These are phyloP conservation scores for Candida frijolesensis DNA, from an alignment of 1,139 yeast species.

Conservation along the genomic window DNA sequence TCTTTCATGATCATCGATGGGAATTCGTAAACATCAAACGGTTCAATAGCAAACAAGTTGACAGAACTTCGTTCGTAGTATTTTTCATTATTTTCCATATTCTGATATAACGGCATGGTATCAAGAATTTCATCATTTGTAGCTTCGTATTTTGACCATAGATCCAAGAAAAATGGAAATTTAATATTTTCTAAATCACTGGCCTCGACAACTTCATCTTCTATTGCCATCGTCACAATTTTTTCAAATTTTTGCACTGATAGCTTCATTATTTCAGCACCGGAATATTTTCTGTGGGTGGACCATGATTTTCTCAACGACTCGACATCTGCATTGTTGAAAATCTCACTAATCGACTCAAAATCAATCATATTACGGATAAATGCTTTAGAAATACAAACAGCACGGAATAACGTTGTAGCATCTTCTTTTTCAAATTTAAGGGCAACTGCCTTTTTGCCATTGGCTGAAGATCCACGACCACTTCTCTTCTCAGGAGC, in stretches of 20 bases:
- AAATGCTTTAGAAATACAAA: conserved; percentile 63
- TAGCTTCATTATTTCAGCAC: conserved; percentile 47
- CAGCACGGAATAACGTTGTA: conserved; percentile 54
- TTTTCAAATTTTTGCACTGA: conserved; percentile 64
- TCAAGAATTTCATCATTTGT: conserved; percentile 32
- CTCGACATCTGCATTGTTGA: conserved; percentile 38
- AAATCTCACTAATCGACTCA: conserved; percentile 50
- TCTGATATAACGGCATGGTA: conserved; percentile 37
- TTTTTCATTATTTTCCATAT: conserved; percentile 28
- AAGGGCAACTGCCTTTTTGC: conserved; percentile 6
- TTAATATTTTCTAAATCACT: conserved; percentile 52
- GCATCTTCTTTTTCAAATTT: conserved; percentile 47
- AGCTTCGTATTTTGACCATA: conserved; percentile 59
- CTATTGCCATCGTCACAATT: conserved; percentile 54
- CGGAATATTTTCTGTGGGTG: conserved; percentile 54
- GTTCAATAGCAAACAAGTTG: conserved; percentile 17
- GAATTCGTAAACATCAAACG: conserved; percentile 42
- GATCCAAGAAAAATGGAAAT: conserved; percentile 47
- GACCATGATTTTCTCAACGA: conserved; percentile 65
- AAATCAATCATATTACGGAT: conserved; percentile 57
- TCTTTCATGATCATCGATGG: conserved; percentile 61
- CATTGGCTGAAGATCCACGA: conserved; percentile 1
- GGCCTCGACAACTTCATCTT: conserved; percentile 46
- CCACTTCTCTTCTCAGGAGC: conserved; percentile 15
- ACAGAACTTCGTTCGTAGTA: conserved; percentile 29